These are phyloP conservation scores for Neospora caninum DNA, from an alignment of 169 alveolate genomes.

Conservation along the genomic window DNA sequence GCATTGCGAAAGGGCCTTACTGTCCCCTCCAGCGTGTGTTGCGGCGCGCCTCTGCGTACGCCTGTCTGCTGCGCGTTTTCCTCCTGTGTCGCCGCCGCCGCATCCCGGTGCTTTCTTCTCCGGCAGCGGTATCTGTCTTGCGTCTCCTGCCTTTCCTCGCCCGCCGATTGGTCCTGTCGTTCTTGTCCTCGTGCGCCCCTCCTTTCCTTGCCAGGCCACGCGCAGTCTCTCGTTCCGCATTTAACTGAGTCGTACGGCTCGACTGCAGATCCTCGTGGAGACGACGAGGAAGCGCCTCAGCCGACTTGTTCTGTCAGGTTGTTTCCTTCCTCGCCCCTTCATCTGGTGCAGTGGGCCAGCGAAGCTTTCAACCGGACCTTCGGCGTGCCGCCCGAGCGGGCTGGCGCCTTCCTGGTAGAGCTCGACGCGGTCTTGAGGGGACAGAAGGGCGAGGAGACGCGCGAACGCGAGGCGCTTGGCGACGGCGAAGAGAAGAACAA, in stretches of 20 bases:
- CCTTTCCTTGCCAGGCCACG: conserved; percentile 62
- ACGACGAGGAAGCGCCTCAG: conserved; percentile 82
- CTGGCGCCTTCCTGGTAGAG: neutral
- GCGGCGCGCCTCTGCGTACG: neutral
- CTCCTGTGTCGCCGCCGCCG: neutral
- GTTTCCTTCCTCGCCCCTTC: conserved; percentile 98
- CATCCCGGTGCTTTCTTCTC: too few relatives aligned
- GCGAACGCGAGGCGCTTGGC: too few relatives aligned
- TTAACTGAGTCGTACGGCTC: conserved; percentile 98
- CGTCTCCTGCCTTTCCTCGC: too few relatives aligned
- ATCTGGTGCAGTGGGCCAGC: conserved; percentile 99
- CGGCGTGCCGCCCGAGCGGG: neutral
- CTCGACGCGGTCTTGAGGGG: neutral
- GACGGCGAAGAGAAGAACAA: too few relatives aligned
- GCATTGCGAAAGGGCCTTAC: too few relatives aligned
- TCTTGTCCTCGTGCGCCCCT: neutral
- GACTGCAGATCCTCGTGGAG: conserved; percentile 97
- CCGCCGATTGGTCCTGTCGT: too few relatives aligned
- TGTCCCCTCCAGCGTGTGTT: too few relatives aligned
- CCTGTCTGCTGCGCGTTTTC: neutral
- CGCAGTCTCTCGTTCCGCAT: conserved; percentile 94
- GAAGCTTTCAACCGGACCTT: conserved; percentile 73
- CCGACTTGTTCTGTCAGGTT: conserved; percentile 96
- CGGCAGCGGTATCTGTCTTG: too few relatives aligned
- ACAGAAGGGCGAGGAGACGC: too few relatives aligned